Base-by-base conservation (phyloP, 1,284 basidiomycete genomes). In the Bondarzewia mesenterica region DNA sequence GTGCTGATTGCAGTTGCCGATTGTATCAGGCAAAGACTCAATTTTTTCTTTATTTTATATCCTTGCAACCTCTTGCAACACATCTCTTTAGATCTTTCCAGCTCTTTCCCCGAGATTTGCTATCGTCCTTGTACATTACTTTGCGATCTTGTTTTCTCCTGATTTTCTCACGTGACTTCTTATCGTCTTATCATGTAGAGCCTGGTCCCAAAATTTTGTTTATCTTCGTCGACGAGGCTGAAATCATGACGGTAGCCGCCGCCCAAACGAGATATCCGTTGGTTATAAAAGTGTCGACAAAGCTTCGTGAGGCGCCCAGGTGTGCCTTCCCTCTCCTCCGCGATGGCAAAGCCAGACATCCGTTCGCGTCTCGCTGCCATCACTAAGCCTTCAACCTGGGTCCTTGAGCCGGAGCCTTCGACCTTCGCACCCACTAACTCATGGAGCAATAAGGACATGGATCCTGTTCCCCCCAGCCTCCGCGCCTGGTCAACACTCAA, bases 361-460 rank as follows among this genome's bases (percentile, higher is more conserved):
- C 29, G 29, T 32, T 32, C 29, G 10, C 29, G 29, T 32, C 29
- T 32, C 29, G n/a, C 29, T 32, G 29, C 29, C 29, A 32, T 32
- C 6, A 18, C 38, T 10, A 2, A 55, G 44, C 59, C 57, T 4
- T 59, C 60, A n/a, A 53, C 60, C 50, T 78, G 76, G 76, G 66
- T 54, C 4, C 67, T 78, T n/a, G 70, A 75, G 54, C 70, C 68
- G 12, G 67, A 70, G 48, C 60, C 71, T 21, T 70, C 72, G n/a
- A 75, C 73, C 10, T 77, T 77, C 51, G 78, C 78, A 7, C 68
- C 72, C 27, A 67, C 58, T 42, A 62, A 65, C 56, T 66, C 70
- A 58, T 83, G 80, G 80, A 83, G 78, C 54, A 88, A 88, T 63
- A 75, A 75, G 57, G 83, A 87, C 58, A 84, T 85, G 78, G 84